phyloP scores from a whole-genome alignment of 2,329 filamentous ascomycete species.

The Fusarium albosuccineum region DNA sequence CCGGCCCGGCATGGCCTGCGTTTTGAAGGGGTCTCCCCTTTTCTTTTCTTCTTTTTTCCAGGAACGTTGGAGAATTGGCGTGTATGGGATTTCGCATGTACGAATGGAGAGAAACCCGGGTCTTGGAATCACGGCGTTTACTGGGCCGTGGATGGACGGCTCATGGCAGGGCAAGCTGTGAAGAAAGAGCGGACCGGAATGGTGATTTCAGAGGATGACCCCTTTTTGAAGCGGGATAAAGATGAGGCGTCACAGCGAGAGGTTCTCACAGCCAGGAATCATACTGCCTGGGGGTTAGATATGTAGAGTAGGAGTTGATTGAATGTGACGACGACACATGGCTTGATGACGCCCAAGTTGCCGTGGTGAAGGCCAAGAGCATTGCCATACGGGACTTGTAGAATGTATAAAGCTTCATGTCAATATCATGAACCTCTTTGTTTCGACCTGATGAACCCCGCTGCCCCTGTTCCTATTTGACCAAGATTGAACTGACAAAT shows the following conservation, averaged over 20 bases:
- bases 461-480: background rate
- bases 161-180: slow-evolving; percentile 12
- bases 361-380: background rate
- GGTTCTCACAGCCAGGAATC: slow-evolving; percentile 6
- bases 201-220: slow-evolving; percentile 7
- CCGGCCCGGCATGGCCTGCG: slow-evolving; percentile 30
- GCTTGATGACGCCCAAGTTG: slow-evolving; percentile 13
- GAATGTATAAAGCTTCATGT: no score
- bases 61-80: slow-evolving; percentile 43
- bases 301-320: slow-evolving; percentile 42
- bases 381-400: no score
- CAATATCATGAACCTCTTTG: background rate
- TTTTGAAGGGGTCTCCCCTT: slow-evolving; percentile 11
- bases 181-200: slow-evolving; percentile 17
- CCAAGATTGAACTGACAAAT: background rate
- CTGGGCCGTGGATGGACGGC: slow-evolving; percentile 22
- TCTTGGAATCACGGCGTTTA: slow-evolving; percentile 33
- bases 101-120: slow-evolving; percentile 9
- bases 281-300: slow-evolving; percentile 23
- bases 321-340: slow-evolving; percentile 35
- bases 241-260: slow-evolving; percentile 18
- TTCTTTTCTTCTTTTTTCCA: slow-evolving; percentile 13
- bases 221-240: slow-evolving; percentile 14
- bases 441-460: background rate
- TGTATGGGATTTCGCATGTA: slow-evolving; percentile 34